Conservation (phyloP, 441 rosid species). For the Eruca vesicaria region DNA sequence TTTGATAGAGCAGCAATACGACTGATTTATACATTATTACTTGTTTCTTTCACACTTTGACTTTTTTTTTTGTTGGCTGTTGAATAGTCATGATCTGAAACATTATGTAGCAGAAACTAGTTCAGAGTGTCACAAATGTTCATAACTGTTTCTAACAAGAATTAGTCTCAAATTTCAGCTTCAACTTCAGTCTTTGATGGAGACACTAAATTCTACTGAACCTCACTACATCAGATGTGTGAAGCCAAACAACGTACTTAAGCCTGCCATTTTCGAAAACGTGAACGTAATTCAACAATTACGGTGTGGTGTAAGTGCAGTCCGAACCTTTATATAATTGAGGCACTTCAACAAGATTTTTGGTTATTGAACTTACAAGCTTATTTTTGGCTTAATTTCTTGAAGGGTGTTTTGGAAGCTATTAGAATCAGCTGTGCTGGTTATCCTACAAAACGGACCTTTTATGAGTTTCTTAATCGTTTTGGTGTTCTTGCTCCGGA, state of each 20-base stretch:
- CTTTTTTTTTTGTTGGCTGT: neutral
- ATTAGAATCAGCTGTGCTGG: slow-evolving; percentile 99
- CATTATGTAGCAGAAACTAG: slow-evolving; percentile 10
- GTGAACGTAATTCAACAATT: slow-evolving; percentile 93
- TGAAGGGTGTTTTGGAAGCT: slow-evolving; percentile 99
- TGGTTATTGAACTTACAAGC: slow-evolving; percentile 8
- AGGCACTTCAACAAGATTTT: neutral
- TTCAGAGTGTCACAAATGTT: neutral
- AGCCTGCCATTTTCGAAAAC: slow-evolving; percentile 98
- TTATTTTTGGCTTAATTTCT: slow-evolving; percentile 17
- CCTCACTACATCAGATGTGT: slow-evolving; percentile 99
- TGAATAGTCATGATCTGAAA: slow-evolving; percentile 12
- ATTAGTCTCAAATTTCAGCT: slow-evolving; percentile 53
- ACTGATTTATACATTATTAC: slow-evolving; percentile 1
- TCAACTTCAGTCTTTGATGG: slow-evolving; percentile 99
- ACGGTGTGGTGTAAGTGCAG: slow-evolving; percentile 96
- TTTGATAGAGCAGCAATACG: slow-evolving; percentile 15
- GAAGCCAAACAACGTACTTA: slow-evolving; percentile 97
- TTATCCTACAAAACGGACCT: slow-evolving; percentile 97
- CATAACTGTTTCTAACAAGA: slow-evolving; percentile 32
- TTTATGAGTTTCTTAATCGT: slow-evolving; percentile 96
- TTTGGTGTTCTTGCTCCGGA: slow-evolving; percentile 99
- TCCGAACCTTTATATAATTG: slow-evolving; percentile 20
- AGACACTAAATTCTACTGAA: slow-evolving; percentile 91
- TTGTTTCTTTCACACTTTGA: slow-evolving; percentile 2